These are phyloP conservation scores for Calonectria pauciramosa DNA, from an alignment of 2,329 filamentous ascomycete genomes.

Conservation along the genomic window DNA sequence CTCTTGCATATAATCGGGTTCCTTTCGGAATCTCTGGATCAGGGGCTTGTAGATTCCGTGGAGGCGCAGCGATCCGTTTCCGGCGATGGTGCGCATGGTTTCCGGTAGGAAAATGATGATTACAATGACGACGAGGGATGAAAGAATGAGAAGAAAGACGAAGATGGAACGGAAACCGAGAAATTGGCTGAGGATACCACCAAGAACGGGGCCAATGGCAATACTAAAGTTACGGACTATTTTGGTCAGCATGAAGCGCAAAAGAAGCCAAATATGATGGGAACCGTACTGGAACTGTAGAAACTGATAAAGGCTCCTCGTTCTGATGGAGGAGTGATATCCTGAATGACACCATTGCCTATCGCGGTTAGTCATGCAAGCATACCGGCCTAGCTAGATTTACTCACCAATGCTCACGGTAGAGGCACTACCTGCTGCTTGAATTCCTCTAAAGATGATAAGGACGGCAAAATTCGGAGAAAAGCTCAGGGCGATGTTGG, in stretches of 20 bases:
- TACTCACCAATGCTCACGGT: conserved; percentile 60
- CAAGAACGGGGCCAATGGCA: conserved; percentile 22
- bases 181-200: conserved; percentile 16
- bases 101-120: conserved; percentile 18
- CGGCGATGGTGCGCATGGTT: conserved; percentile 17
- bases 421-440: conserved; percentile 62
- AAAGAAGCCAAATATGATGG: not conserved
- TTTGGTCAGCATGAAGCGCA: not conserved
- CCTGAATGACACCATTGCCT: conserved; percentile 51
- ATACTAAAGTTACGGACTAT: conserved; percentile 18
- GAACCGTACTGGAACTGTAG: conserved; percentile 48
- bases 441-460: conserved; percentile 60
- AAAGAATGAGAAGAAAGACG: conserved; percentile 12
- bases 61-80: conserved; percentile 13
- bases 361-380: not conserved
- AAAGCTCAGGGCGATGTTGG: conserved; percentile 62
- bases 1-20: not conserved
- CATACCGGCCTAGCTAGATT: not conserved
- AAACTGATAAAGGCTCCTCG: conserved; percentile 48
- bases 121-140: not conserved
- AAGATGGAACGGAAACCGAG: conserved; percentile 23
- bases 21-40: not conserved
- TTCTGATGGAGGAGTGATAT: conserved; percentile 44
- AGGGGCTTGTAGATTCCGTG: conserved; percentile 18
- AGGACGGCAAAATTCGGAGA: conserved; percentile 58